These are phyloP conservation scores for Calonectria crousiana DNA, from an alignment of 2,329 filamentous ascomycete species.

Conservation along the genomic window DNA sequence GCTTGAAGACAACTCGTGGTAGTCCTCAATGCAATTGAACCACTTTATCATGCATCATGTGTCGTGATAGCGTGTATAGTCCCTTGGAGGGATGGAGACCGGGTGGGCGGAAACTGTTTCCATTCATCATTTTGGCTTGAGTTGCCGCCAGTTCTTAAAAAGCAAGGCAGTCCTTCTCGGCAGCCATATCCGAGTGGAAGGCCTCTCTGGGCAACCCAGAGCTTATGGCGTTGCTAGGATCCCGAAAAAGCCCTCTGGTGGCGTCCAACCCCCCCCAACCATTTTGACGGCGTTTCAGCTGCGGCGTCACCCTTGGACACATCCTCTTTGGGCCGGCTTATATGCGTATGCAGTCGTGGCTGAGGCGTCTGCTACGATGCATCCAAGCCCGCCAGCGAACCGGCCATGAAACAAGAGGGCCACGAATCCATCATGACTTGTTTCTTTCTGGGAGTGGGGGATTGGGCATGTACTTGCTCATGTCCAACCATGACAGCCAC, in stretches of 20 bases:
- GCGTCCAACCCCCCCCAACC: slow-evolving; percentile 18
- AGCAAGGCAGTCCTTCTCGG: slow-evolving; percentile 13
- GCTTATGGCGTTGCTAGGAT: slow-evolving; percentile 13
- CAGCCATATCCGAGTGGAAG: slow-evolving; percentile 6
- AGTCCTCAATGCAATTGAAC: background rate
- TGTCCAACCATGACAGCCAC: background rate
- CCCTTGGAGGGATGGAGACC: background rate
- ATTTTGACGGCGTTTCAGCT: slow-evolving; percentile 25
- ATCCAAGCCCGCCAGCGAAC: background rate
- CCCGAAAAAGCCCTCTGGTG: slow-evolving; percentile 26
- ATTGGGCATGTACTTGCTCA: background rate
- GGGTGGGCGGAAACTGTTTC: background rate
- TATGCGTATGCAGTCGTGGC: slow-evolving; percentile 5
- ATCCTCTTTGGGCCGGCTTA: background rate
- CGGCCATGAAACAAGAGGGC: background rate
- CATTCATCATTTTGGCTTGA: background rate
- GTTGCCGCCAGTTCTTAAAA: slow-evolving; percentile 5
- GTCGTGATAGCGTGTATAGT: background rate
- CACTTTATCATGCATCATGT: slow-evolving; percentile 11
- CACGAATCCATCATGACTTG: background rate
- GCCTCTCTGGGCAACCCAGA: slow-evolving; percentile 12
- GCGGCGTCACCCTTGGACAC: background rate
- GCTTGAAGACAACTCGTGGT: background rate
- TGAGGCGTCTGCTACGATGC: background rate
- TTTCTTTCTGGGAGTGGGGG: background rate